Percentiles rank a stretch among this genome's conserved stretches.
These are phyloP conservation scores for Sonneratia alba DNA, from an alignment of 345 rosid genomes.

Conservation along the genomic window DNA sequence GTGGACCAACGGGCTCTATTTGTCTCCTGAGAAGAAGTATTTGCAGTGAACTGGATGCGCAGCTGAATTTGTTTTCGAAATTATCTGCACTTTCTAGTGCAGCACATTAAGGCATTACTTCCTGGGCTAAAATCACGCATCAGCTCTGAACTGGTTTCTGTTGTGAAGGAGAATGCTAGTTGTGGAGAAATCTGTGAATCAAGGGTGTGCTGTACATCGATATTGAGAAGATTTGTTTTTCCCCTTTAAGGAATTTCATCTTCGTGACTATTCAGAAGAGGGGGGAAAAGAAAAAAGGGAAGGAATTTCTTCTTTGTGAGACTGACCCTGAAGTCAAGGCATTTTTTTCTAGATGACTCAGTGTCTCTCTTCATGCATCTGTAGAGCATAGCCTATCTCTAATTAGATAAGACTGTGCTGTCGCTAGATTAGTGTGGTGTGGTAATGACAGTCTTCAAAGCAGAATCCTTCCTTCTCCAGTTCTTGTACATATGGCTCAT, in stretches of 20 bases:
- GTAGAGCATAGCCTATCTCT: not conserved
- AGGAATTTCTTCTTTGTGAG: too few relatives aligned
- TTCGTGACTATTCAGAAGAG: not conserved
- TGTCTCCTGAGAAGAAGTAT: not conserved
- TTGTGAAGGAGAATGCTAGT: slow-evolving; percentile 88
- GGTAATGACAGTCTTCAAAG: not conserved
- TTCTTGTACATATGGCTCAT: not conserved
- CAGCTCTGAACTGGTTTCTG: slow-evolving; percentile 53
- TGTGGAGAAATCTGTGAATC: slow-evolving; percentile 87
- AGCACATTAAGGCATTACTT: slow-evolving; percentile 74
- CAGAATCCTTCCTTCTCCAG: not conserved
- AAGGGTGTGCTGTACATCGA: slow-evolving; percentile 32
- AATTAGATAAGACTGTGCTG: not conserved
- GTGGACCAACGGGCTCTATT: not conserved
- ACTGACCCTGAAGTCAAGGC: not conserved
- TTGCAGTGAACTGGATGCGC: not conserved
- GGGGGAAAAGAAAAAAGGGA: too few relatives aligned
- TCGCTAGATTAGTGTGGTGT: not conserved
- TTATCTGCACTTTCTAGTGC: slow-evolving; percentile 62
- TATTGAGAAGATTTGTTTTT: not conserved
- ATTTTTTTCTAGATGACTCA: not conserved
- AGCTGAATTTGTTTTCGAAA: not conserved
- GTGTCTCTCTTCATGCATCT: not conserved
- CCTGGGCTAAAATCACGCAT: slow-evolving; percentile 79
- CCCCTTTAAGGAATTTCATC: not conserved